A percentile compares a stretch with the other conserved stretches of the same genome.
Conservation (phyloP, 140 eudicot genomes). For the Flaveria floridana region DNA sequence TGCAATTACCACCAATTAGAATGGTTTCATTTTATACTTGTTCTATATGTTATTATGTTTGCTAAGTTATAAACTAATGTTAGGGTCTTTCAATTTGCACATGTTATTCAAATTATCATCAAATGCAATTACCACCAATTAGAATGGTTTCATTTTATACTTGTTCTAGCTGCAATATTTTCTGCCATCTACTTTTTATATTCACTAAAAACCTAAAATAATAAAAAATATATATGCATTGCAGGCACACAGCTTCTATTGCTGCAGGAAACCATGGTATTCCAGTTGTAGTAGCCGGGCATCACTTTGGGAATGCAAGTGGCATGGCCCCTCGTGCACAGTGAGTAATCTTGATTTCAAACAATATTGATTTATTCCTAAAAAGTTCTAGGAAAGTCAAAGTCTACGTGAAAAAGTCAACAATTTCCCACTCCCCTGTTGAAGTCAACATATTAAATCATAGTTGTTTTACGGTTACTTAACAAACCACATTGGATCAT, state of each 20-base stretch:
- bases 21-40: background rate
- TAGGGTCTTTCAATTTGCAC: too few relatives aligned
- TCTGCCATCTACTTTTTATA: conserved; percentile 5
- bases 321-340: conserved; percentile 99
- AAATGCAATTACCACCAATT: too few relatives aligned
- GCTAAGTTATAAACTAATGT: too few relatives aligned
- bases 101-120: too few relatives aligned
- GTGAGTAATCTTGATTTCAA: conserved; percentile 43
- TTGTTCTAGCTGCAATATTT: conserved; percentile 15
- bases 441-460: background rate
- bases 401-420: conserved; percentile 14
- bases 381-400: background rate
- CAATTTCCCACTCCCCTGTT: background rate
- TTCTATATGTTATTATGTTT: background rate
- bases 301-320: conserved; percentile 89
- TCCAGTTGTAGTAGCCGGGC: conserved; percentile 87
- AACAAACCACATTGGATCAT: background rate
- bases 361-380: conserved; percentile 4
- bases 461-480: background rate
- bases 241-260: conserved; percentile 95
- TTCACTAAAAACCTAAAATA: conserved; percentile 14
- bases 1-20: too few relatives aligned
- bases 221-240: background rate
- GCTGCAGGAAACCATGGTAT: conserved; percentile 98
- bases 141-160: background rate